Evolutionary conservation across 176 grass and related monocot species (phyloP).

Genomic region (Thinopyrum elongatum): DNA sequence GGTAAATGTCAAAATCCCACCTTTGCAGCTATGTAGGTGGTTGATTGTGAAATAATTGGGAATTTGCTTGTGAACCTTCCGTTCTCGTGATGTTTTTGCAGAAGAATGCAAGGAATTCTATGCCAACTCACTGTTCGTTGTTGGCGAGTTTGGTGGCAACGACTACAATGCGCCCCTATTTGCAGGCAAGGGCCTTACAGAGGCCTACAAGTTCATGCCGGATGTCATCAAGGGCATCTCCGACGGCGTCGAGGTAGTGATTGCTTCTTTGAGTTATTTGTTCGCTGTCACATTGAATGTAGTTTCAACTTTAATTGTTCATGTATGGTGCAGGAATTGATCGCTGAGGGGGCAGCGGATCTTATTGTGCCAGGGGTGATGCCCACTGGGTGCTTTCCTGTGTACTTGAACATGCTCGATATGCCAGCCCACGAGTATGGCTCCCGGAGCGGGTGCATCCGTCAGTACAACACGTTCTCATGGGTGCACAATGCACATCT

Average conservation of each 20-base stretch:
- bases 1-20: conserved; percentile 37
- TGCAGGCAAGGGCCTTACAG: conserved; percentile 47
- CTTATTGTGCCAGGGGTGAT: conserved; percentile 88
- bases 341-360: conserved; percentile 76
- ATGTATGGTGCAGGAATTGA: conserved; percentile 58
- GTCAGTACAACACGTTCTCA: conserved; percentile 61
- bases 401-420: conserved; percentile 61
- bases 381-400: conserved; percentile 81
- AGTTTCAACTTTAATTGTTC: background rate
- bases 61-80: background rate
- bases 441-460: conserved; percentile 60
- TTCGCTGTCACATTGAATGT: background rate
- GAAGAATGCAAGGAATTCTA: conserved; percentile 67
- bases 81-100: background rate
- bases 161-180: conserved; percentile 83
- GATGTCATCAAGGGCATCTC: conserved; percentile 76
- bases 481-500: conserved; percentile 79
- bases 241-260: conserved; percentile 60
- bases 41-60: background rate
- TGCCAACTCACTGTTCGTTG: conserved; percentile 64
- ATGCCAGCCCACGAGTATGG: conserved; percentile 43
- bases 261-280: conserved; percentile 7
- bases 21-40: background rate
- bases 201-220: conserved; percentile 65
- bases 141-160: conserved; percentile 87